Base-by-base conservation (phyloP, 495 filamentous ascomycete genomes). In the Aspergillus avenaceus region DNA sequence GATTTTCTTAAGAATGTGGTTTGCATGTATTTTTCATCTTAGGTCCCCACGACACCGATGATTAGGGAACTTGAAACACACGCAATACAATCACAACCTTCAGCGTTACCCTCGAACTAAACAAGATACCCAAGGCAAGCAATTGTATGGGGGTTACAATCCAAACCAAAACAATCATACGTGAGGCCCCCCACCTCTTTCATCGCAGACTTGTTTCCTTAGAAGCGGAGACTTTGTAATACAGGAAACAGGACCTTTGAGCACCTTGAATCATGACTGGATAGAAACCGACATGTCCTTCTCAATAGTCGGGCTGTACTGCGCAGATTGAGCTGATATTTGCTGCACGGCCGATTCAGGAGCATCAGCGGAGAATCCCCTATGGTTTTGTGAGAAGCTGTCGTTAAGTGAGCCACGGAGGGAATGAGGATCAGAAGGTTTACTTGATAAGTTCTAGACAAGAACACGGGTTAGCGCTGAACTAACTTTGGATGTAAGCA, bases 321-420 rank as follows among this genome's bases (percentile, higher is more conserved):
- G 62, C 24, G 75, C 64, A 21, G 86, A 84, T 69, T 79, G 73
- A 0, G 80, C 77, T 42, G 84, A 78, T n/a, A 95, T 78, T 5
- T 75, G 79, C 50, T 87, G 76, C 29, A 95, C 65, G n/a, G 81
- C 76, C 52, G 82, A 81, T 22, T 75, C 77, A 2, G 87, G 81
- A 40, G 83, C 81, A 52, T 86, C 84, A 36, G 84, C 86, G 34
- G 88, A 82, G 62, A 92, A 95, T 16, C 85, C 89, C 70, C 86
- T 90, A 49, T 34, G 57, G 18, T 7, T 25, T 16, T 7, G 53
- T 69, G 47, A 50, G 18, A 37, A 25, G 18, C 12, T 13, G 18
- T 8, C 9, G 11, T 16, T 5, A 9, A 18, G 32, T 14, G 19
- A 42, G 22, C 21, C 14, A 34, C n/a, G 49, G 8, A n/a, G 13